phyloP scores from a whole-genome alignment of 805 yeast genomes.

The Candida ponderosae region DNA sequence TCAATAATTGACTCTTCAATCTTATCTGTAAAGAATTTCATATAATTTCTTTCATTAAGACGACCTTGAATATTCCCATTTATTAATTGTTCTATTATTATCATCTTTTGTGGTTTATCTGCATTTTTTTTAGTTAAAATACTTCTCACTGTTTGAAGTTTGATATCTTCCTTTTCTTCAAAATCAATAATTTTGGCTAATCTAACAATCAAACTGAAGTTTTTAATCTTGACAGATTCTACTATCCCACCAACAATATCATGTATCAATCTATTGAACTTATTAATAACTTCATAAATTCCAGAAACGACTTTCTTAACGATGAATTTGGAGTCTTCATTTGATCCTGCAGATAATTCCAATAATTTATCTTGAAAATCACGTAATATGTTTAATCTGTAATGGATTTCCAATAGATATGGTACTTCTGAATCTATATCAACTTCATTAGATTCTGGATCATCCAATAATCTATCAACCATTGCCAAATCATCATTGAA shows the following conservation, averaged over 20 bases:
- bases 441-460: slow-evolving; percentile 15
- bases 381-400: slow-evolving; percentile 56
- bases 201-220: slow-evolving; percentile 59
- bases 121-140: slow-evolving; percentile 22
- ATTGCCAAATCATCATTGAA: slow-evolving; percentile 43
- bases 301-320: slow-evolving; percentile 44
- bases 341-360: slow-evolving; percentile 40
- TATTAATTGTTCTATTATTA: slow-evolving; percentile 30
- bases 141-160: slow-evolving; percentile 29
- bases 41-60: slow-evolving; percentile 48
- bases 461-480: slow-evolving; percentile 22
- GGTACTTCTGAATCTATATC: slow-evolving; percentile 38
- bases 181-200: slow-evolving; percentile 69
- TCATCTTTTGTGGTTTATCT: slow-evolving; percentile 16
- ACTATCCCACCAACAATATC: slow-evolving; percentile 63
- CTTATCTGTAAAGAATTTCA: slow-evolving; percentile 48
- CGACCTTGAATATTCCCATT: slow-evolving; percentile 35
- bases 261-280: slow-evolving; percentile 57
- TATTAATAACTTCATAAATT: slow-evolving; percentile 35
- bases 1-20: slow-evolving; percentile 54
- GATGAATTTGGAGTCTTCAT: slow-evolving; percentile 63
- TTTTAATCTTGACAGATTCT: slow-evolving; percentile 66
- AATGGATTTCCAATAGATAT: slow-evolving; percentile 61
- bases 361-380: slow-evolving; percentile 73
- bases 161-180: slow-evolving; percentile 75